Conservation (phyloP, 768 basidiomycete genomes). For the Suillus luteus region DNA sequence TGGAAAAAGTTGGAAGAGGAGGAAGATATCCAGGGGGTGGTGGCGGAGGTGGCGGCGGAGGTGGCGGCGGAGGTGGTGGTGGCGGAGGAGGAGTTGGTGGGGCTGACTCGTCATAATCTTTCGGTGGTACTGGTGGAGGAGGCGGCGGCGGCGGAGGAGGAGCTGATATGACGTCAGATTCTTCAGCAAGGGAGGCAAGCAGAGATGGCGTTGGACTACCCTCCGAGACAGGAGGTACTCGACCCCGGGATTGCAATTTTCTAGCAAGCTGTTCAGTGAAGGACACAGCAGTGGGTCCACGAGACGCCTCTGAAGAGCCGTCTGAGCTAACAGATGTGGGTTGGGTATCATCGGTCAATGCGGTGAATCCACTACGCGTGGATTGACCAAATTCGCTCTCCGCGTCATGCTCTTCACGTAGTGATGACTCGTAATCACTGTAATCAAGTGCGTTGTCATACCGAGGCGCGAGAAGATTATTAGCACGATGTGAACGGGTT, state of each 20-base stretch:
- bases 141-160: constrained; percentile 25
- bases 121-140: constrained; percentile 27
- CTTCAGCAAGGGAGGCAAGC: constrained; percentile 45
- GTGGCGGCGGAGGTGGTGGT: constrained; percentile 28
- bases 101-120: constrained; percentile 17
- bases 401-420: constrained; percentile 51
- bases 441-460: constrained; percentile 45
- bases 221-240: constrained; percentile 41
- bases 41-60: constrained; percentile 41
- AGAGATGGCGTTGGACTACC: constrained; percentile 37
- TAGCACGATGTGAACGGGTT: constrained; percentile 40
- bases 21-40: constrained; percentile 33
- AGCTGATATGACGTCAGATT: constrained; percentile 27
- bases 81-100: constrained; percentile 32
- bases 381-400: constrained; percentile 62
- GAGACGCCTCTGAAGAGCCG: constrained; percentile 39
- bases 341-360: constrained; percentile 53
- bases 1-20: constrained; percentile 28
- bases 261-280: constrained; percentile 65
- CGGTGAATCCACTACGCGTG: constrained; percentile 28
- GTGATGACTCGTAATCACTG: constrained; percentile 45
- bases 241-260: constrained; percentile 54
- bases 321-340: constrained; percentile 59
- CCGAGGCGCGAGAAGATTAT: constrained; percentile 45
- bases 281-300: constrained; percentile 43